Base-by-base conservation (phyloP, 2,329 filamentous ascomycete species). In the Thelonectria discophora region DNA sequence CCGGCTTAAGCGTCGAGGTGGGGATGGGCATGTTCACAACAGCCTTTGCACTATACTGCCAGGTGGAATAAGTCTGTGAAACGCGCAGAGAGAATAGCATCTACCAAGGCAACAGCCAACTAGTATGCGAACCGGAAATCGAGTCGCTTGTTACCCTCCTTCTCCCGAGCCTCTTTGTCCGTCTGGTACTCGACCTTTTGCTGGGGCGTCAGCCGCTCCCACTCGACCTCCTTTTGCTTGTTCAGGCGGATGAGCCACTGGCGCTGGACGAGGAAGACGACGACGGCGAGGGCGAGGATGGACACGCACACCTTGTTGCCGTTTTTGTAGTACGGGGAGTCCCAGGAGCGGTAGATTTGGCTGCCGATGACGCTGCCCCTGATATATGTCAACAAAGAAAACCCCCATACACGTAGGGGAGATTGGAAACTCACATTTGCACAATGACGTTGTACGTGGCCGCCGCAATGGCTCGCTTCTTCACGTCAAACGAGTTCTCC, bases 251-350 rank as follows among this genome's bases (percentile, higher is more conserved):
- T 66, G 43, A 85, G 71, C 34, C 76, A 79, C 60, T 80, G 73
- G 15, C 83, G 75, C 67, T 85, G 82, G 2, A 74, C 76, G 32
- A 87, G 24, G 48, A 88, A 87, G 0, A 82, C 67, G 0, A 81
- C 72, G 9, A 87, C 68, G 18, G 81, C 80, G 27, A 85, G 78
- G 0, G 77, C 78, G 3, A 82, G 75, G 50, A 88, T 78, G 1
- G 77, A 82, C 21, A 89, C 81, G 50, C 87, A 78, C 3, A 87
- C 81, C 21, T 78, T 84, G 74, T 88, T 88, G 9, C 86, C 86
- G 3, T 69, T 79, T 60, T 84, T 82, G 70, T 87, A 88, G 67
- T 84, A 82, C 0, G 86, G 85, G 6, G 78, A 77, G 58, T 88
- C 86, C 58, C 81, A 77, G 2, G 71, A 68, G 17, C 82, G 78